These are phyloP conservation scores for Termitomyces sp. DNA, from an alignment of 768 basidiomycete genomes.

Conservation along the genomic window DNA sequence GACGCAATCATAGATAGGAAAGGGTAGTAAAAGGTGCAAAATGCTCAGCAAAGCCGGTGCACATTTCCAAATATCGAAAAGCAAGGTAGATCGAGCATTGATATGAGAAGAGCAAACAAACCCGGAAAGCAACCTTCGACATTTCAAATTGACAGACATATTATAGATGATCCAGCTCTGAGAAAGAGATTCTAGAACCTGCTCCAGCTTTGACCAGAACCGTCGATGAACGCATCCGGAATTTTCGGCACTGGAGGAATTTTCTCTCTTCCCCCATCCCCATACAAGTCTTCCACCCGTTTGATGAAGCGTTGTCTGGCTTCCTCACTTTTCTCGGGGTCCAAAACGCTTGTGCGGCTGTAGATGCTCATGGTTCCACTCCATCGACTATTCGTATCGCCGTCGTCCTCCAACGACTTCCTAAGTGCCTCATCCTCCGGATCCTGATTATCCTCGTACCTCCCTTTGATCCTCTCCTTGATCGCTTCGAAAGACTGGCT, in stretches of 20 bases:
- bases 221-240: conserved; percentile 28
- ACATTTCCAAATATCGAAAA: conserved; percentile 3
- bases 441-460: conserved; percentile 9
- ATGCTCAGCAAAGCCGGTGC: conserved; percentile 13
- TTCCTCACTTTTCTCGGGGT: conserved; percentile 48
- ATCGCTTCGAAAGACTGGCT: conserved; percentile 27
- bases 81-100: background rate
- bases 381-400: conserved; percentile 37
- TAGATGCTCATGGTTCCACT: conserved; percentile 39
- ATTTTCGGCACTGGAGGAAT: conserved; percentile 46
- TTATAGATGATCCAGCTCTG: too few species aligned
- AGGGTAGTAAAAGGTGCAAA: conserved; percentile 1
- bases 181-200: conserved; percentile 25
- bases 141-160: background rate
- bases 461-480: conserved; percentile 10
- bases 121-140: conserved; percentile 1
- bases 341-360: conserved; percentile 51
- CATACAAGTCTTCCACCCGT: conserved; percentile 53
- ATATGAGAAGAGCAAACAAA: conserved; percentile 5
- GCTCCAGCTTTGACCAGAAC: conserved; percentile 25
- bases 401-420: conserved; percentile 23
- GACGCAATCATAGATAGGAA: background rate
- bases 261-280: conserved; percentile 32
- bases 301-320: conserved; percentile 47
- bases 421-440: conserved; percentile 16